phyloP scores from a whole-genome alignment of 352 stramenopile genomes.

The Pythium brassicae region DNA sequence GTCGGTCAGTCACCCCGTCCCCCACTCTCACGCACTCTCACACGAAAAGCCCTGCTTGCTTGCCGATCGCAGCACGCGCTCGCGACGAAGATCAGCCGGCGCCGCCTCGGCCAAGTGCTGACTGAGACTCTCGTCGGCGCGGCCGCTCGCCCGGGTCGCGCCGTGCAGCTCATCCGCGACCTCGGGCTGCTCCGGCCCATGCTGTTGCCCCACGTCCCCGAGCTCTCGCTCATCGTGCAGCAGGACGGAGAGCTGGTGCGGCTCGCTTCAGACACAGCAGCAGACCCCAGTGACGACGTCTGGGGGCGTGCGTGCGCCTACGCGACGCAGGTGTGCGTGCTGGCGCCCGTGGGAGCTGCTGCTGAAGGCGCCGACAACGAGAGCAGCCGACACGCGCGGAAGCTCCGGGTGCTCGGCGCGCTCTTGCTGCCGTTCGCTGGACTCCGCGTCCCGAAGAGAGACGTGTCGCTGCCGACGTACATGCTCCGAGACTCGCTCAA shows the following conservation, averaged over 20 bases:
- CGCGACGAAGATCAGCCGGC: conserved; percentile 50
- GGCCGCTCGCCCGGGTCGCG: conserved; percentile 52
- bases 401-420: conserved; percentile 42
- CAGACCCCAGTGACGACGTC: conserved; percentile 10
- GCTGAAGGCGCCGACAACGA: conserved; percentile 5
- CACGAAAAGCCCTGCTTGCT: too few species aligned
- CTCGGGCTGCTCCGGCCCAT: conserved; percentile 44
- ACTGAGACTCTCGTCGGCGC: conserved; percentile 52
- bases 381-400: conserved; percentile 35
- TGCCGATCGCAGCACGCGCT: background rate
- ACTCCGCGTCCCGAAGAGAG: conserved; percentile 33
- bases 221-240: conserved; percentile 22
- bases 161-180: conserved; percentile 45
- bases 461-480: conserved; percentile 33
- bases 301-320: conserved; percentile 40
- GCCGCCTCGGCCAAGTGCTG: conserved; percentile 70
- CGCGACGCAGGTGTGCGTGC: conserved; percentile 31
- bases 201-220: conserved; percentile 30
- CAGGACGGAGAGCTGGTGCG: conserved; percentile 15
- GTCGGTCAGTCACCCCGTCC: too few species aligned
- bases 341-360: background rate
- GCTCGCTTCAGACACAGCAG: background rate
- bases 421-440: conserved; percentile 47
- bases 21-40: too few species aligned
- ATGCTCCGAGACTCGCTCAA: conserved; percentile 68